These are phyloP conservation scores for Thozetella sp. DNA, from an alignment of 495 filamentous ascomycete species.

Conservation along the genomic window DNA sequence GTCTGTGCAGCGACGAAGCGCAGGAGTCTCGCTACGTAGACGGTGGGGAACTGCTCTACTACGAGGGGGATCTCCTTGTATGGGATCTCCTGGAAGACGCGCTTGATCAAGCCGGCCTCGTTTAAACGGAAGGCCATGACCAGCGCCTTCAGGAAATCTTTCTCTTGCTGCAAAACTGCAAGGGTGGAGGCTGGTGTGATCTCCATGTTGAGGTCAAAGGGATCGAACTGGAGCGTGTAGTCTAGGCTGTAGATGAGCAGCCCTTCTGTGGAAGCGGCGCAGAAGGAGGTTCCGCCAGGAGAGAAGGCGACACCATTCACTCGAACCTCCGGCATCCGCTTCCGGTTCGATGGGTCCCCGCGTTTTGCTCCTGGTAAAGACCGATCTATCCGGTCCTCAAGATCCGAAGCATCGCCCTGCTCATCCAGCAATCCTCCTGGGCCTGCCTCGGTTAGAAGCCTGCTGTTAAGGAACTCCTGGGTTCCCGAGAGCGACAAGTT, in stretches of 20 bases:
- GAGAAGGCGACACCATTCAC: conserved; percentile 85
- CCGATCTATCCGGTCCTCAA: conserved; percentile 80
- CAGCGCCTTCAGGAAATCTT: conserved; percentile 86
- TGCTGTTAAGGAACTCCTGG: conserved; percentile 94
- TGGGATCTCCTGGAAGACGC: conserved; percentile 84
- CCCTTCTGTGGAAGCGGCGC: conserved; percentile 92
- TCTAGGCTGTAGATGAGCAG: conserved; percentile 91
- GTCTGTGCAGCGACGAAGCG: conserved; percentile 83
- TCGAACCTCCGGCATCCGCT: conserved; percentile 78
- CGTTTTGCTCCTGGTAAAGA: conserved; percentile 87
- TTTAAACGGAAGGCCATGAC: conserved; percentile 98
- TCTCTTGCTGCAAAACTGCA: conserved; percentile 68
- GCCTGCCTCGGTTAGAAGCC: conserved; percentile 86
- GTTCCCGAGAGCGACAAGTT: conserved; percentile 94
- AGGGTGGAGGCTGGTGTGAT: conserved; percentile 85
- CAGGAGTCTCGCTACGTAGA: conserved; percentile 83
- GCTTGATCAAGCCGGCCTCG: conserved; percentile 72
- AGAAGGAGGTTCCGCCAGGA: conserved; percentile 86
- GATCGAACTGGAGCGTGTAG: conserved; percentile 80
- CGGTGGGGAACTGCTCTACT: conserved; percentile 74
- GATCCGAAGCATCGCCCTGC: conserved; percentile 85
- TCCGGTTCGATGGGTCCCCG: conserved; percentile 77
- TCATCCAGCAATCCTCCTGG: conserved; percentile 81
- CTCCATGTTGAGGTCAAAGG: conserved; percentile 91
- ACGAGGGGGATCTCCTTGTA: conserved; percentile 74